Percentiles rank a stretch among this genome's conserved stretches.
These are phyloP conservation scores for Tulasnella sp. DNA, from an alignment of 768 basidiomycete species.

Conservation along the genomic window DNA sequence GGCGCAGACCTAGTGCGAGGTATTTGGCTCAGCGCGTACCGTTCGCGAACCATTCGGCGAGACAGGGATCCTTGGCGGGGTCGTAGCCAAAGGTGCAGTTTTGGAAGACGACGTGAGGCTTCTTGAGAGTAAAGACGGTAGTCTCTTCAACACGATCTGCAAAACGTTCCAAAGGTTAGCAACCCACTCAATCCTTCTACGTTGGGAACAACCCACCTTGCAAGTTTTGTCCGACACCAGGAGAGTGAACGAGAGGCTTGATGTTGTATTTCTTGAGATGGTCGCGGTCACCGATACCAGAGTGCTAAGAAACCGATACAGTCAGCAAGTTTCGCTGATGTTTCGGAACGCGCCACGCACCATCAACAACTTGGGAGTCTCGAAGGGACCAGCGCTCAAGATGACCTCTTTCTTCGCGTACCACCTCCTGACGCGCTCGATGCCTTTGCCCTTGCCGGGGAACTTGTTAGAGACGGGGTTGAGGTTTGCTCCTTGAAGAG, in stretches of 20 bases:
- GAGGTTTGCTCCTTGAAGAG: not conserved
- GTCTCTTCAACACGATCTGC: conserved; percentile 19
- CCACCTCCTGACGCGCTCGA: conserved; percentile 2
- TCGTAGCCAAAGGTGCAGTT: conserved; percentile 15
- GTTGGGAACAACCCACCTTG: conserved; percentile 16
- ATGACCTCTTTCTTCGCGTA: conserved; percentile 29
- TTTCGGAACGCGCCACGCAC: not conserved
- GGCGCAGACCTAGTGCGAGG: not conserved
- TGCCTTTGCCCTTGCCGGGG: conserved; percentile 1
- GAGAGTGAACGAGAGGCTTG: conserved; percentile 26
- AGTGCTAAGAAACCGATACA: conserved; percentile 11
- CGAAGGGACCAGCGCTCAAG: conserved; percentile 29
- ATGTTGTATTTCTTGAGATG: conserved; percentile 23
- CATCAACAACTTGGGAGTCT: conserved; percentile 26
- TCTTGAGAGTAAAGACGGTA: conserved; percentile 9
- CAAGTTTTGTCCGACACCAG: conserved; percentile 29
- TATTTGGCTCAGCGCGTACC: not conserved
- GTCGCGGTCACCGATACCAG: conserved; percentile 30
- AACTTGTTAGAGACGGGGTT: conserved; percentile 24
- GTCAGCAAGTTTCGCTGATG: not conserved
- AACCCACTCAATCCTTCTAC: not conserved
- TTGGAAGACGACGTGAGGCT: conserved; percentile 10
- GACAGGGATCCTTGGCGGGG: conserved; percentile 14
- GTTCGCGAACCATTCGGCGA: conserved; percentile 3
- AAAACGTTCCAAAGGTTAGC: not conserved